Base-by-base conservation (phyloP, 306 rosid species). In the Argentina anserina region DNA sequence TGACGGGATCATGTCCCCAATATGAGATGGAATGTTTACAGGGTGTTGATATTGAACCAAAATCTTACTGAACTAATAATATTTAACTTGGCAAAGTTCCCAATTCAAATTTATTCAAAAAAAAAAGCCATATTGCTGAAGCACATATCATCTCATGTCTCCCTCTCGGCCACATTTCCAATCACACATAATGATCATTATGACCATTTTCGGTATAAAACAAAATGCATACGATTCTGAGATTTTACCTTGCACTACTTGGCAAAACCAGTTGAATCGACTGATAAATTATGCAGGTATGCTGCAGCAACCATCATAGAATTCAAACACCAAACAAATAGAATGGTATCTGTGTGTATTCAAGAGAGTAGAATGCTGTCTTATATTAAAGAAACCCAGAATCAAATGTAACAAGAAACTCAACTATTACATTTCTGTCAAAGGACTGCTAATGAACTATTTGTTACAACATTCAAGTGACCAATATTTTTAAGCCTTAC, bases 371-470 rank as follows among this genome's bases (percentile, higher is more conserved):
- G 40, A 49, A 50, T 49, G n/a, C 26, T 46, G 8, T n/a, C 34
- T 33, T 29, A 31, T 47, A 50, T n/a, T 2, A 58, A 58, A 33
- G 56, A 15, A 50, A 33, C 18, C 72, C 68, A 42, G 67, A 62
- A 75, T 67, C 47, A 26, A 78, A 33, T n/a, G n/a, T n/a, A n/a
- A n/a, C n/a, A n/a, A n/a, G n/a, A n/a, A n/a, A n/a, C n/a, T n/a
- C n/a, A n/a, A n/a, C n/a, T n/a, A n/a, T n/a, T 13, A 43, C 14
- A 15, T 69, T 76, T 56, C 50, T 67, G 47, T 67, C 25, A 67
- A 72, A 21, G 61, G 74, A 76, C 65, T 72, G 73, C 83, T 42
- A 77, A 72, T 65, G 76, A 58, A 60, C 87, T 79, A 76, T 76
- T 78, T 67, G 79, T 41, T 47, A 67, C 65, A 78, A 71, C 71